A percentile compares a stretch with the other conserved stretches of the same genome.
Conservation (phyloP, 2,329 filamentous ascomycete genomes). For the Sclerotinia spermophila region DNA sequence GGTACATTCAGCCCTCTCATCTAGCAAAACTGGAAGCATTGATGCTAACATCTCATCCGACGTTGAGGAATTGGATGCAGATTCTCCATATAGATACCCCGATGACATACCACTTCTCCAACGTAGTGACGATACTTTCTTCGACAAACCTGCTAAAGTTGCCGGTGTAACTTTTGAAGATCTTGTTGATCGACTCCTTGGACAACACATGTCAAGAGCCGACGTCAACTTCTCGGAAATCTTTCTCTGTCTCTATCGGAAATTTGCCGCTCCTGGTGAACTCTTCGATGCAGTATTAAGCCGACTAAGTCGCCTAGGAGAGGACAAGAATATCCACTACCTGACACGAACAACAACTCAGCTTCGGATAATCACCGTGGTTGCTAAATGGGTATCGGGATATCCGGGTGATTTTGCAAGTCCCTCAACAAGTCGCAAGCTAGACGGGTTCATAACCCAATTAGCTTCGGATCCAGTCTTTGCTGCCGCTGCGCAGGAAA, state of each 20-base stretch:
- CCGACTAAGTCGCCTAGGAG: constrained; percentile 67
- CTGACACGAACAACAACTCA: constrained; percentile 78
- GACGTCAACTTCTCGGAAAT: constrained; percentile 85
- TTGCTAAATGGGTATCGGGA: constrained; percentile 83
- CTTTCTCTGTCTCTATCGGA: constrained; percentile 89
- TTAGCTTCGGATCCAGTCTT: constrained; percentile 79
- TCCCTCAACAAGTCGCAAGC: constrained; percentile 63
- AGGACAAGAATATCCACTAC: constrained; percentile 63
- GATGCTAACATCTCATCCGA: constrained; percentile 34
- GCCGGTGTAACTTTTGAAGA: constrained; percentile 61
- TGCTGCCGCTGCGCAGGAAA: constrained; percentile 79
- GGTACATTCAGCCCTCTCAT: constrained; percentile 27
- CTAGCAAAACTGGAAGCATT: constrained; percentile 23
- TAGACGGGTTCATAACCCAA: constrained; percentile 71
- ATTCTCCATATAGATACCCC: constrained; percentile 63
- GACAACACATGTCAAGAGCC: constrained; percentile 76
- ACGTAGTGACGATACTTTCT: constrained; percentile 60
- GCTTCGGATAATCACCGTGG: constrained; percentile 74
- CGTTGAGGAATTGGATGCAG: constrained; percentile 64
- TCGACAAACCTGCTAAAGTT: constrained; percentile 50
- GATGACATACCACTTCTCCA: constrained; percentile 66
- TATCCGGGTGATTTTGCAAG: constrained; percentile 94
- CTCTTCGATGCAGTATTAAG: constrained; percentile 75
- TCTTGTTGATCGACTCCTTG: constrained; percentile 81
- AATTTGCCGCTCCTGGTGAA: constrained; percentile 78